A percentile compares a stretch with the other conserved stretches of the same genome.
Evolutionary conservation across 2,329 filamentous ascomycete species (phyloP).

Genomic region (Elsinoe ampelina): DNA sequence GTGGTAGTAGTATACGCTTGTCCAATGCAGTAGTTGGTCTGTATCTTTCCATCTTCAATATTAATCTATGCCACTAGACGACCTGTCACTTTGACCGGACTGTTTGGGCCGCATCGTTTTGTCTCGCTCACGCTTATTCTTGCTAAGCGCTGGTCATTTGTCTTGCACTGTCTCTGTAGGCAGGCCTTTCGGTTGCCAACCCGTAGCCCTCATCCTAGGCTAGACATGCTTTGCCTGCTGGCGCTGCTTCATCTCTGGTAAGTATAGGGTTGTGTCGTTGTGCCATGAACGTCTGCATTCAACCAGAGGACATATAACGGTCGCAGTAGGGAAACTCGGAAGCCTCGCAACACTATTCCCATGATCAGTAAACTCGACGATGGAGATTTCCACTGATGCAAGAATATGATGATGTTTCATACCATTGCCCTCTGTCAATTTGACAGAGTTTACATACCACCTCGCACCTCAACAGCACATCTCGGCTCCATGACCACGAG

Average conservation of each 20-base stretch:
- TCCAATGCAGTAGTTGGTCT: background rate
- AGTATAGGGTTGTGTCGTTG: background rate
- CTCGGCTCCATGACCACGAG: background rate
- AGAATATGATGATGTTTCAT: background rate
- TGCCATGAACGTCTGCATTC: background rate
- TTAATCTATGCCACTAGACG: background rate
- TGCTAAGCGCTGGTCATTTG: background rate
- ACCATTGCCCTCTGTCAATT: too few species aligned
- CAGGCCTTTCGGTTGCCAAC: background rate
- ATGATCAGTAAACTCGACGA: background rate
- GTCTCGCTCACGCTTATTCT: background rate
- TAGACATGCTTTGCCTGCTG: background rate
- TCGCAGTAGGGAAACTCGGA: background rate
- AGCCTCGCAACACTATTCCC: background rate
- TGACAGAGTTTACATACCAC: too few species aligned
- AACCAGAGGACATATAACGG: background rate
- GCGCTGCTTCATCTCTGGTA: constrained; percentile 1
- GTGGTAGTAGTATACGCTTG: background rate
- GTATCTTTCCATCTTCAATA: background rate
- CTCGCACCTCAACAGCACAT: too few species aligned
- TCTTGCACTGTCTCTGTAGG: background rate
- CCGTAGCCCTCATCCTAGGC: background rate
- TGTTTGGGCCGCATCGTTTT: background rate
- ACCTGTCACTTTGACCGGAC: background rate
- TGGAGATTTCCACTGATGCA: background rate